Conservation (phyloP, 1,284 basidiomycete species). For the Volvariella surrecta region DNA sequence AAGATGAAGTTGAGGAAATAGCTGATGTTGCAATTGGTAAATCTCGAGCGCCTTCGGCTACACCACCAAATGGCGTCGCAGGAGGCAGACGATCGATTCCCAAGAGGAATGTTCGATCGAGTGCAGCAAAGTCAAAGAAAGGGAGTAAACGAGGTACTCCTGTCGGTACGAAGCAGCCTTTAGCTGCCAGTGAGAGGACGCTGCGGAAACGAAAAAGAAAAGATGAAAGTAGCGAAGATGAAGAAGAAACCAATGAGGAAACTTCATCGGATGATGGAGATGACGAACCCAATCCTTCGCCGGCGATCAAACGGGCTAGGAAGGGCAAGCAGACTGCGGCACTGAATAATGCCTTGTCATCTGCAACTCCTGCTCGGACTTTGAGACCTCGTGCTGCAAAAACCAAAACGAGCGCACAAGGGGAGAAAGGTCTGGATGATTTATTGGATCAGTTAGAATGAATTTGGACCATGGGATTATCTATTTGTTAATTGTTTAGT, state of each 20-base stretch:
- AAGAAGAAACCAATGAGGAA: constrained; percentile 1
- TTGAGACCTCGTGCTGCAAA: constrained; percentile 46
- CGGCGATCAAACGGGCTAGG: constrained; percentile 18
- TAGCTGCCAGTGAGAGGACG: background rate
- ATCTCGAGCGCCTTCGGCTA: constrained; percentile 1
- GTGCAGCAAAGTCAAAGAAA: constrained; percentile 6
- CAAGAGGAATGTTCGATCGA: constrained; percentile 6
- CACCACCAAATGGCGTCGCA: background rate
- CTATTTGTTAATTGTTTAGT: background rate
- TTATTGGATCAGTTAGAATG: constrained; percentile 20
- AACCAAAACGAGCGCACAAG: constrained; percentile 32
- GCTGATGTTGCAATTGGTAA: constrained; percentile 4
- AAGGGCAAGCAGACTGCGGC: constrained; percentile 1
- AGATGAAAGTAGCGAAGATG: constrained; percentile 2
- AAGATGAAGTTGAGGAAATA: constrained; percentile 12
- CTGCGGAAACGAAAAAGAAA: constrained; percentile 5
- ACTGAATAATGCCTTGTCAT: constrained; percentile 10
- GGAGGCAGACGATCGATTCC: too few species aligned
- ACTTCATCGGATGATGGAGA: constrained; percentile 7
- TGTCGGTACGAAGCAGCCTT: constrained; percentile 2
- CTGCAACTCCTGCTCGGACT: constrained; percentile 24
- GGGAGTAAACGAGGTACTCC: constrained; percentile 8
- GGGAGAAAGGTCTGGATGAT: constrained; percentile 39
- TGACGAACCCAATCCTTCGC: constrained; percentile 12
- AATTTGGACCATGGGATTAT: background rate